phyloP scores from a whole-genome alignment of 2,329 filamentous ascomycete species.

The Cryphonectria japonica region DNA sequence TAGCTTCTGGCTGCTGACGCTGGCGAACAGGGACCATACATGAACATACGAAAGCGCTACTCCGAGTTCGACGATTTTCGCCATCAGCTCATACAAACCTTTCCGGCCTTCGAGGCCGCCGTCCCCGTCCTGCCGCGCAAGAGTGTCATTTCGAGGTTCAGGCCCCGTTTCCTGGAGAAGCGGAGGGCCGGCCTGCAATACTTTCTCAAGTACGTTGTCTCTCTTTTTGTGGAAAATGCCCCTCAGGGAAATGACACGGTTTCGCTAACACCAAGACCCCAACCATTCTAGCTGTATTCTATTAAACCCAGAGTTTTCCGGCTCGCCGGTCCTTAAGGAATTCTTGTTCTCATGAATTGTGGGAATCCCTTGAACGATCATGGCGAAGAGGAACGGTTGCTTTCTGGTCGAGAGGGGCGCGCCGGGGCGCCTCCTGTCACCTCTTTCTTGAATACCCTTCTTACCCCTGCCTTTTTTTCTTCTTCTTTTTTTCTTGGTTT shows the following conservation, averaged over 20 bases:
- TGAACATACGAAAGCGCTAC: slow-evolving; percentile 74
- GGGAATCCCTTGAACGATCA: neutral
- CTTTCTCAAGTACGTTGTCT: slow-evolving; percentile 78
- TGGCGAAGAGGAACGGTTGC: neutral
- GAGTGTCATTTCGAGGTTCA: slow-evolving; percentile 84
- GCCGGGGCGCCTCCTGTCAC: neutral
- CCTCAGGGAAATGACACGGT: neutral
- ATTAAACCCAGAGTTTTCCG: slow-evolving; percentile 90
- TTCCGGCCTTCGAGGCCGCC: slow-evolving; percentile 82
- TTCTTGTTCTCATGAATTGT: slow-evolving; percentile 71
- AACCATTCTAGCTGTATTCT: slow-evolving; percentile 73
- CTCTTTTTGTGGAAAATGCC: neutral
- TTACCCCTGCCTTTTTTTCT: neutral
- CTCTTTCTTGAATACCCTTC: slow-evolving; percentile 24
- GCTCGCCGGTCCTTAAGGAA: slow-evolving; percentile 87
- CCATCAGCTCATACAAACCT: slow-evolving; percentile 72
- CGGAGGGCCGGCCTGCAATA: slow-evolving; percentile 83
- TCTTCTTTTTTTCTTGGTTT: neutral
- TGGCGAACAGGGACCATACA: slow-evolving; percentile 55
- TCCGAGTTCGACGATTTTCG: slow-evolving; percentile 92
- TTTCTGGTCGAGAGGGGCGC: neutral
- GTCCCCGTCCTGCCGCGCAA: slow-evolving; percentile 91
- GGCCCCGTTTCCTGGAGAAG: slow-evolving; percentile 82
- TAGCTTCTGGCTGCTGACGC: neutral
- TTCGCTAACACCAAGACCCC: neutral